Base-by-base conservation (phyloP, 164 flowering plant species). In the Buxus sempervirens region DNA sequence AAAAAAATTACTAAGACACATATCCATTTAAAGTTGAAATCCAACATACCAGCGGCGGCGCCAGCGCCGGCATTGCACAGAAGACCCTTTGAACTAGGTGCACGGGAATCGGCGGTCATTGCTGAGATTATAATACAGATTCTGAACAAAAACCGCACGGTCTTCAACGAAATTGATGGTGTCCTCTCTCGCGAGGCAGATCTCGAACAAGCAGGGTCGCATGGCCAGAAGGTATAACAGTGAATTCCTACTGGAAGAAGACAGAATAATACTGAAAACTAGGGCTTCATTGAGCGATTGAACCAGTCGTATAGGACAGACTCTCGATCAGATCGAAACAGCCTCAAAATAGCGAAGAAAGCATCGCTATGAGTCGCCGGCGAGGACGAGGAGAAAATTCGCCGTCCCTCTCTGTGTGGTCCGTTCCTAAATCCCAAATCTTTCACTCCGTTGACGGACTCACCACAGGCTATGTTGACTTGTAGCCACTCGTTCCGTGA, bases 51-150 rank as follows among this genome's bases (percentile, higher is more conserved):
- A n/a, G 98, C 97, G 16, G 97, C 91, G 20, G 97, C 98, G 21
- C 98, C 98, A 49, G 98, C 97, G 7, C 88, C 97, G 15, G 98
- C 98, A 74, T 94, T 90, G 73, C 96, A 90, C 68, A 91, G 94
- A 54, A 85, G 72, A 65, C 80, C 85, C 63, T 63, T 82, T 58
- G 90, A 65, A 64, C 64, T 82, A 80, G 82, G 85, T 63, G 49
- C 77, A 78, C 87, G 91, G 62, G 86, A 67, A 22, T 80, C 82
- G 65, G 71, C 66, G 27, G 83, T 38, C 91, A 86, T 87, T 41
- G 70, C 68, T 48, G 68, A 59, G 65, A 54, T 61, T 45, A 32
- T 62, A 28, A 51, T 22, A 60, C 36, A 25, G 54, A 61, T 21
- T 57, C n/a, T n/a, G n/a, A n/a, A n/a, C n/a, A 71, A 68, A 19